Base-by-base conservation (phyloP, 768 basidiomycete genomes). In the Russula sp. region DNA sequence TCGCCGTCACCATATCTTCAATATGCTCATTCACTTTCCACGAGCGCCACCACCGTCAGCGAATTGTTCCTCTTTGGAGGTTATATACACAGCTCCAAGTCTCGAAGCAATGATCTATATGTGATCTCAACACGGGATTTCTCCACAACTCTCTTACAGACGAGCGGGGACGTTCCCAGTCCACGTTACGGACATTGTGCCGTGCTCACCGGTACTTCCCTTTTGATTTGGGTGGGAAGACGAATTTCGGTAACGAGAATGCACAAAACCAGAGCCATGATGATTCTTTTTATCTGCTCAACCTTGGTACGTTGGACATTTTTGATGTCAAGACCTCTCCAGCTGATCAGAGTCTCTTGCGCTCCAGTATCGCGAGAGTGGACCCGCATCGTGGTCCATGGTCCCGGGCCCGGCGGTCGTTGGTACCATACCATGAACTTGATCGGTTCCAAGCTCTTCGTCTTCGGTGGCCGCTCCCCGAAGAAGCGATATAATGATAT, bases 31-130 rank as follows among this genome's bases (percentile, higher is more conserved):
- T 88, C 94, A 13, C 83, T 97, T 6, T 93, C 94, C 9, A 83
- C 89, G 7, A 83, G 81, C 9, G 84, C 90, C 2, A 88, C 87
- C 24, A 72, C 83, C 20, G 81, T 80, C 5, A 96, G 96, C 11
- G 94, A 98, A 69, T 86, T 99, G 66, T 95, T 93, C 76, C 81
- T 99, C 67, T 99, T 98, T 69, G 97, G 97, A 65, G 97, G 97
- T 67, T 88, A 98, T 65, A 94, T 98, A 20, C 84, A 89, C 49
- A 95, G 98, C 73, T 77, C 38, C 38, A 4, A 38, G 38, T 14
- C 83, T 10, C 88, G 94, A 40, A 83, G 87, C 57, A 97, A 97
- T 75, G 97, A 99, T 76, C 79, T 98, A 30, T 98, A 96, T 75
- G 78, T 90, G 22, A 87, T 98, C 72, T 87, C 87, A 44, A 84